Evolutionary conservation across 495 filamentous ascomycete genomes (phyloP), one percentile per base, ranked within the genome.

Genomic region (Lophiotrema nucula): DNA sequence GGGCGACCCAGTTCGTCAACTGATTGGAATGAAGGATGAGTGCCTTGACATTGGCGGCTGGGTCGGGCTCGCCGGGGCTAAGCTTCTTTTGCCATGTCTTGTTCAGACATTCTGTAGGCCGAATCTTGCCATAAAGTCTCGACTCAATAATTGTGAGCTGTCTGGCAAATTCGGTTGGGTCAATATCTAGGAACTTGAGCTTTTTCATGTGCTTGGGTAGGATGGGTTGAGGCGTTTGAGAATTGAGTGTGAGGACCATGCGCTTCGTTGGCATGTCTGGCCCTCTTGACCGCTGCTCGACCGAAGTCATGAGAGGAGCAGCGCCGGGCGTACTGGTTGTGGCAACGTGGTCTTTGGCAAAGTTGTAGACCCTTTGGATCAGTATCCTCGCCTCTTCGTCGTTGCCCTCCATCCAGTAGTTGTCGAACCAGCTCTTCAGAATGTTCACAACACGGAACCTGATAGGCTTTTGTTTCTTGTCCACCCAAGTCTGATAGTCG

Each of bases 161-260:
- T 27, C 93, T 84, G 21, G 92, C 93, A 74, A 98, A 97, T 71
- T 98, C 93, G 1, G 87, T 88, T 12, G 89, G 85, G 67, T 98
- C 93, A 54, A 98, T 97, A 69, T 98, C 95, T 47, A 97, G 79
- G 74, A 98, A 97, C 73, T 97, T 98, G 59, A 98, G 83, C 70
- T 96, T 97, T 84, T 93, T 97, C 90, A 97, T 96, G 72, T 96
- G 96, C 82, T 96, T 97, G 0, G 93, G 93, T 67, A 97, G 83
- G 64, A 97, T 97, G 11, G 93, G 90, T 42, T 87, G 76, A 8
- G 93, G 93, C 25, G 88, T 82, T 35, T 67, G 58, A 52, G 80
- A 82, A 67, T 81, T 89, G 62, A 92, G 79, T 5, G 91, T 97
- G 28, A 88, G 86, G 35, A 97, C 86, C 59, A 98, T 79, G 45